Percentiles rank a stretch among this genome's conserved stretches.
phyloP scores from a whole-genome alignment of 768 basidiomycete genomes.

The Calocera cornea region DNA sequence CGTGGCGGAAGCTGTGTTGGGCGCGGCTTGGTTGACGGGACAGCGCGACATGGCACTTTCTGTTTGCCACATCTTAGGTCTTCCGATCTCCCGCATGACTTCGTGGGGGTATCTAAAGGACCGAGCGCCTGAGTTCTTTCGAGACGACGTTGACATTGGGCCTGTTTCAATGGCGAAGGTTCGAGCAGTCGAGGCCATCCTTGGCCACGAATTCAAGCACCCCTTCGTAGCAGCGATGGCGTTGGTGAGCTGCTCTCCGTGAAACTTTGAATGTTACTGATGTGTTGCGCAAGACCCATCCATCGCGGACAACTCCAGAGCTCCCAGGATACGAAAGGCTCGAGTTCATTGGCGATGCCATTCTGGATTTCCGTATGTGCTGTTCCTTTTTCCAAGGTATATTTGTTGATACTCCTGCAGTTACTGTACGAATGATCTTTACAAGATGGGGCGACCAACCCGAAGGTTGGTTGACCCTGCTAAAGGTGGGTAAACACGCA shows the following conservation, averaged over 20 bases:
- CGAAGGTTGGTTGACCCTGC: constrained; percentile 62
- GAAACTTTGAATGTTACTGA: not conserved
- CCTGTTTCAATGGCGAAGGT: constrained; percentile 15
- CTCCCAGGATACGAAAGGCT: constrained; percentile 55
- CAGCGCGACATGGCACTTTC: constrained; percentile 54
- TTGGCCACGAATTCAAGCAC: constrained; percentile 47
- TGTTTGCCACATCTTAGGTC: constrained; percentile 47
- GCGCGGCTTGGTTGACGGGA: constrained; percentile 63
- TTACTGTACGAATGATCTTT: constrained; percentile 60
- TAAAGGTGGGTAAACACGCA: constrained; percentile 42
- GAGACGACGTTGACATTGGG: constrained; percentile 11
- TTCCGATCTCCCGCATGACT: constrained; percentile 50
- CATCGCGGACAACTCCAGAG: constrained; percentile 43
- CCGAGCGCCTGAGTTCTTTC: constrained; percentile 25
- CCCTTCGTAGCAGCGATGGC: constrained; percentile 58
- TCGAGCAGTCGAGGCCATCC: constrained; percentile 45
- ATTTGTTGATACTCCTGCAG: constrained; percentile 26
- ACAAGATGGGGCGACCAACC: constrained; percentile 46
- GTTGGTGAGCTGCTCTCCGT: constrained; percentile 35
- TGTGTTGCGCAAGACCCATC: constrained; percentile 43
- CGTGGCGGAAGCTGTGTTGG: constrained; percentile 72
- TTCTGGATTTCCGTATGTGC: constrained; percentile 58
- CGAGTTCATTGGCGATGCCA: constrained; percentile 76
- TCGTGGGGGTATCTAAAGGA: constrained; percentile 33
- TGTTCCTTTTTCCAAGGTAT: constrained; percentile 18